These are phyloP conservation scores for Avena insularis DNA, from an alignment of 176 grass and related monocot genomes.

Conservation along the genomic window DNA sequence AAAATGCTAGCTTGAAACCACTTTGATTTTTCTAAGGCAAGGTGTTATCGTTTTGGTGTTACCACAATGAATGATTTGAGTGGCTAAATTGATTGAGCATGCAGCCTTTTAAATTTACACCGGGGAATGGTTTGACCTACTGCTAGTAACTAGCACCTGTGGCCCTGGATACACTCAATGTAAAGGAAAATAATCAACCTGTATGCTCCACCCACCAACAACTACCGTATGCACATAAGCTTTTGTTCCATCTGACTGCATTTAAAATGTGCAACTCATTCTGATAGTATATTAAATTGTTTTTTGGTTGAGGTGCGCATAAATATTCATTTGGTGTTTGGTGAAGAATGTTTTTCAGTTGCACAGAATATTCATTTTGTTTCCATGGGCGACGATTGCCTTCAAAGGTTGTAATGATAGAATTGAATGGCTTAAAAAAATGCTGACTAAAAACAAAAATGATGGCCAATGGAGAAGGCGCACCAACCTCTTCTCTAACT, in stretches of 20 bases:
- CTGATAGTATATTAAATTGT: neutral
- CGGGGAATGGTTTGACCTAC: neutral
- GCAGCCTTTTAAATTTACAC: slow-evolving; percentile 13
- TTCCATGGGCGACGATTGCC: slow-evolving; percentile 2
- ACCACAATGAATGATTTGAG: neutral
- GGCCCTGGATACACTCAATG: neutral
- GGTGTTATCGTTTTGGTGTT: neutral
- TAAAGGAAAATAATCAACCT: neutral
- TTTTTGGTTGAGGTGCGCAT: neutral
- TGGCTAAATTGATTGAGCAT: neutral
- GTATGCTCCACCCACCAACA: neutral
- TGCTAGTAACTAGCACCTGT: neutral
- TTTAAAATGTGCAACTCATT: slow-evolving; percentile 8
- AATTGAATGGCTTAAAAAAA: slow-evolving; percentile 21
- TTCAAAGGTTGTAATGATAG: neutral
- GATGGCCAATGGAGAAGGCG: neutral
- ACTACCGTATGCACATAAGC: neutral
- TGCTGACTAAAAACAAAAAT: slow-evolving; percentile 9
- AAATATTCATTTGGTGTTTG: slow-evolving; percentile 24
- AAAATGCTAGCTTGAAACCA: neutral
- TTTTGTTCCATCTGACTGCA: slow-evolving; percentile 16
- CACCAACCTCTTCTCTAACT: slow-evolving; percentile 19
- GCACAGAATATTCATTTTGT: neutral
- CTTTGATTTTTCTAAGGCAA: neutral
- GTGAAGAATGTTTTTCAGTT: slow-evolving; percentile 36